These are phyloP conservation scores for Dryadomyces quercus-mongolicae DNA, from an alignment of 2,329 filamentous ascomycete species.

Conservation along the genomic window DNA sequence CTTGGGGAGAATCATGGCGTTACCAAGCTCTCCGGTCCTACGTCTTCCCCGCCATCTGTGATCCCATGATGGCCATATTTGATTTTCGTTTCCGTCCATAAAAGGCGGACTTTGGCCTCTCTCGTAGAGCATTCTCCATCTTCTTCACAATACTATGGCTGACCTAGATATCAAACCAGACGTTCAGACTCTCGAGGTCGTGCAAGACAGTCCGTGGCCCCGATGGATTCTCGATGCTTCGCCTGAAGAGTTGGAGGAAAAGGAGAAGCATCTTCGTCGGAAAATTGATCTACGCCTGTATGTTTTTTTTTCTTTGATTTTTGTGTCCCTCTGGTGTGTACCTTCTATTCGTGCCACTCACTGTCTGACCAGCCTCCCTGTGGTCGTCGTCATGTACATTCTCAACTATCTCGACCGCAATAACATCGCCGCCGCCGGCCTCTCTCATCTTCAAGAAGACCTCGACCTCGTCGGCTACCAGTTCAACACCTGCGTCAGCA, in stretches of 20 bases:
- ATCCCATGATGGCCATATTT: no score
- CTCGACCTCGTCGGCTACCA: conserved; percentile 4
- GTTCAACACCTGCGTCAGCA: conserved; percentile 6
- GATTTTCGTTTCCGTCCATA: no score
- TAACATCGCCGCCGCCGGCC: conserved; percentile 21
- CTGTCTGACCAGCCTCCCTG: conserved; percentile 11
- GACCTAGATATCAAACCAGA: not conserved
- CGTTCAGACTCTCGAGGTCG: not conserved
- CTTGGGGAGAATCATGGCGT: no score
- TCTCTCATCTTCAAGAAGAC: conserved; percentile 13
- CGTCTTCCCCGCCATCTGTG: no score
- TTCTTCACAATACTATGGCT: not conserved
- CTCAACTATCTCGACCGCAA: conserved; percentile 19
- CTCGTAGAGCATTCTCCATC: no score
- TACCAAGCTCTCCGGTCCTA: no score
- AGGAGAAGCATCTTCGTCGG: not conserved
- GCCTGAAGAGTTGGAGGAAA: not conserved
- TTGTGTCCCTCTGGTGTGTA: not conserved
- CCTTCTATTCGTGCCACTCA: not conserved
- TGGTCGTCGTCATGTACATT: conserved; percentile 16
- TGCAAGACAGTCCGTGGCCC: not conserved
- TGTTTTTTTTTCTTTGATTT: not conserved
- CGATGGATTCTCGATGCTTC: conserved; percentile 1
- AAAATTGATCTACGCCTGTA: not conserved
- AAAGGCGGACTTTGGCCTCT: no score